These are phyloP conservation scores for Trypanosoma vivax DNA, from an alignment of 208 protist genomes.

Conservation along the genomic window DNA sequence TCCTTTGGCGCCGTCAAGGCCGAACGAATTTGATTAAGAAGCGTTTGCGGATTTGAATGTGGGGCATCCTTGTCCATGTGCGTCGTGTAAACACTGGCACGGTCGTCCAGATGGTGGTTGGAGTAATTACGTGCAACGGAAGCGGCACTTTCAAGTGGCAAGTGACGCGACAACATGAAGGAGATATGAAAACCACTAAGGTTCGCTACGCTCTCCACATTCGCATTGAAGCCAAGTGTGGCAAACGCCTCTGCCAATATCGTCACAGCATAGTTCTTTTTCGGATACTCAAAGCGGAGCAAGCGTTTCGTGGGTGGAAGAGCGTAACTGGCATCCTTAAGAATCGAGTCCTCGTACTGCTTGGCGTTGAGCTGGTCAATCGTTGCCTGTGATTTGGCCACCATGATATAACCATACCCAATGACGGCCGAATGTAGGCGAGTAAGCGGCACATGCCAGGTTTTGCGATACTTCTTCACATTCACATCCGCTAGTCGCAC, in stretches of 20 bases:
- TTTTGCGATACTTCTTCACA: constrained; percentile 86
- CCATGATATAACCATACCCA: constrained; percentile 86
- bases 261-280: constrained; percentile 71
- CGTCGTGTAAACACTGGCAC: constrained; percentile 37
- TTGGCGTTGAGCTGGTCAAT: constrained; percentile 58
- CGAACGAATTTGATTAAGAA: constrained; percentile 42
- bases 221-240: constrained; percentile 62
- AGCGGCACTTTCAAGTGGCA: constrained; percentile 65
- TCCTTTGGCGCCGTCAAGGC: constrained; percentile 33
- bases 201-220: constrained; percentile 81
- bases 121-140: constrained; percentile 75
- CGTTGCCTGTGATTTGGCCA: constrained; percentile 57
- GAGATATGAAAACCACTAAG: constrained; percentile 83
- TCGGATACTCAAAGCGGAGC: constrained; percentile 84
- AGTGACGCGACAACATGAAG: constrained; percentile 77
- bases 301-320: constrained; percentile 47
- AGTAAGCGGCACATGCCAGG: constrained; percentile 72
- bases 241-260: constrained; percentile 81
- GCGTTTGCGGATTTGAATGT: constrained; percentile 31
- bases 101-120: constrained; percentile 65
- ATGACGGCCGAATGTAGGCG: constrained; percentile 82
- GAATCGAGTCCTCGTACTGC: constrained; percentile 41
- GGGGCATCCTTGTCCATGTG: constrained; percentile 54
- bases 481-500: constrained; percentile 85
- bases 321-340: constrained; percentile 51